Evolutionary conservation across 2,329 filamentous ascomycete genomes (phyloP).

Genomic region (Bipolaris zeicola): DNA sequence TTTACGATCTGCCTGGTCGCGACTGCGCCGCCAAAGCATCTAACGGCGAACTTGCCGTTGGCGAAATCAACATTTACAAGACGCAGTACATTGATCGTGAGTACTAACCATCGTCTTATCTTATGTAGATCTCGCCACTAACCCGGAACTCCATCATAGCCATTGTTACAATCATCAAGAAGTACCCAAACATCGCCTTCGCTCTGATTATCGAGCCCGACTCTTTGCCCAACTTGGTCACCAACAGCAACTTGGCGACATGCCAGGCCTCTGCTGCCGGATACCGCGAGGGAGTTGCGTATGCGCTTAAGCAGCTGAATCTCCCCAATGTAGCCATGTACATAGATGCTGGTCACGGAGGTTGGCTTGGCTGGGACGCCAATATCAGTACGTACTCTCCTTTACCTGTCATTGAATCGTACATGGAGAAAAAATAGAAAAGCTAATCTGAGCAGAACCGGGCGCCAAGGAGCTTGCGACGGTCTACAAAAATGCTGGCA

Average conservation of each 20-base stretch:
- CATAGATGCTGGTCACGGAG: conserved; percentile 68
- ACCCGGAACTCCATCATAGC: conserved; percentile 27
- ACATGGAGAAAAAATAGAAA: background rate
- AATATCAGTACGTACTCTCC: conserved; percentile 54
- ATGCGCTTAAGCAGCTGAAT: conserved; percentile 64
- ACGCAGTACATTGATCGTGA: conserved; percentile 58
- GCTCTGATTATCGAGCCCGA: conserved; percentile 62
- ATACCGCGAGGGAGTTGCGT: conserved; percentile 64
- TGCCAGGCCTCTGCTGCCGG: conserved; percentile 63
- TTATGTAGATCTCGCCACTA: background rate
- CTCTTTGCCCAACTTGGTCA: conserved; percentile 68
- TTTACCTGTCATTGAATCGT: background rate
- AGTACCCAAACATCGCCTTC: conserved; percentile 55
- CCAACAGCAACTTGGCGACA: conserved; percentile 60
- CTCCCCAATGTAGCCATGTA: conserved; percentile 69
- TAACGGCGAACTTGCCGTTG: conserved; percentile 66
- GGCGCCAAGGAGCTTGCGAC: conserved; percentile 57
- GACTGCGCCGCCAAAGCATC: conserved; percentile 69
- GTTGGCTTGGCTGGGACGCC: conserved; percentile 69
- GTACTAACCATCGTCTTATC: background rate
- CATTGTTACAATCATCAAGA: conserved; percentile 61
- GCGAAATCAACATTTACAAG: conserved; percentile 59
- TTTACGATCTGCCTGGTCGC: conserved; percentile 69
- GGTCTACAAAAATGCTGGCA: conserved; percentile 56
- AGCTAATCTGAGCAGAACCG: conserved; percentile 41